Conservation (phyloP, 768 basidiomycete species). For the Lactifluus volemus region DNA sequence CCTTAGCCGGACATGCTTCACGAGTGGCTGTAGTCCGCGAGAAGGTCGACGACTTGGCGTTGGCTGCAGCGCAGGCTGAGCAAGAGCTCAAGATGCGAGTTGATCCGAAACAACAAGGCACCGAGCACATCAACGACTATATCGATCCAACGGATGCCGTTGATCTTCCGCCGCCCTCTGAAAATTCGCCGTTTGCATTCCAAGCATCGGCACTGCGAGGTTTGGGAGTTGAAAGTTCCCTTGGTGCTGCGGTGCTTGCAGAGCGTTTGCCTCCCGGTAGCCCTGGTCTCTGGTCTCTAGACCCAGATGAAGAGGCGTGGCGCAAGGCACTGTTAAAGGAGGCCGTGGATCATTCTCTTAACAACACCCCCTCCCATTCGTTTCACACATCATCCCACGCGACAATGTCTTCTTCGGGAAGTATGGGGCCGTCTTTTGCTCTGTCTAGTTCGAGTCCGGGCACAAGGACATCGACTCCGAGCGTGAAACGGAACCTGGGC, state of each 20-base stretch:
- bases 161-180: constrained; percentile 63
- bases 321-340: constrained; percentile 65
- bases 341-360: constrained; percentile 71
- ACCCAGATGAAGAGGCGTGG: constrained; percentile 59
- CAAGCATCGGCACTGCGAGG: constrained; percentile 69
- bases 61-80: constrained; percentile 70
- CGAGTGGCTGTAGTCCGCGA: constrained; percentile 77
- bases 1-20: constrained; percentile 19
- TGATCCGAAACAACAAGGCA: constrained; percentile 37
- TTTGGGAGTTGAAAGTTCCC: constrained; percentile 63
- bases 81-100: constrained; percentile 56
- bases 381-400: constrained; percentile 28
- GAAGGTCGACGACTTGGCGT: constrained; percentile 60
- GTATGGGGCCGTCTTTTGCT: constrained; percentile 20
- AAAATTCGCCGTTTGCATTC: constrained; percentile 62
- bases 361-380: constrained; percentile 39
- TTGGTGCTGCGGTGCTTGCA: constrained; percentile 68
- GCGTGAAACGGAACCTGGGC: constrained; percentile 18
- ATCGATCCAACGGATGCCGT: constrained; percentile 83
- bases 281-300: constrained; percentile 48
- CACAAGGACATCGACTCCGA: constrained; percentile 5
- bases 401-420: constrained; percentile 21
- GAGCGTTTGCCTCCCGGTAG: constrained; percentile 59
- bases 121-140: constrained; percentile 40
- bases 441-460: constrained; percentile 11